Base-by-base conservation (phyloP, 2,329 filamentous ascomycete genomes). In the Allantophomopsis cytisporea region DNA sequence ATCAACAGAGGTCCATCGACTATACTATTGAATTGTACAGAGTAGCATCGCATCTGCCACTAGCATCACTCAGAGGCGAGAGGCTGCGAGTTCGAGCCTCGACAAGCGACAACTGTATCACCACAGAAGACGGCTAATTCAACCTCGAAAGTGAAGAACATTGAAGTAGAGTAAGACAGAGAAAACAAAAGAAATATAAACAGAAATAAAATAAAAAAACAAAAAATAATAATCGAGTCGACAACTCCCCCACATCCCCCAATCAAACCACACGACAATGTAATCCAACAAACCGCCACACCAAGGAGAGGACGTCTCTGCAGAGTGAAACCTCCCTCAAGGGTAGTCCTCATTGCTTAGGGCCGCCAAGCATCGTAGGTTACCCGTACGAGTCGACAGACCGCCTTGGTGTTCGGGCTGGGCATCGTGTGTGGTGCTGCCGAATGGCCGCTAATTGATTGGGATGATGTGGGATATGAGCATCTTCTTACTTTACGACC, bases 261-360 rank as follows among this genome's bases (percentile, higher is more conserved):
- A 61, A 65, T 68, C 73, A 77, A 69, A 61, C 60, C 71, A 71
- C 69, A 65, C 57, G 65, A 67, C 64, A 67, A 68, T 73, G 76
- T 78, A 60, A 69, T 80, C 76, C 76, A 74, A 61, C 65, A 63
- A 36, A 40, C 54, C 74, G 76, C 76, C 75, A 80, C 67, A 67
- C 68, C 69, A 77, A 72, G 76, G 75, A 73, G 74, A 71, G 74
- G 68, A 76, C 65, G 59, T 59, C 75, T 79, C 72, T 80, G 76
- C 75, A 76, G 73, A 77, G 76, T 80, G 71, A 80, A 62, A 42
- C 76, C 76, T 78, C 75, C 69, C 76, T 80, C 67, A 75, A 79
- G 75, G 53, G 57, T 80, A 54, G 64, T 73, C 71, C 73, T 71
- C 76, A 77, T 72, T 74, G 71, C 76, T 77, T 71, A 80, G 61